phyloP scores from a whole-genome alignment of 805 yeast genomes.

The Candida railenensis region DNA sequence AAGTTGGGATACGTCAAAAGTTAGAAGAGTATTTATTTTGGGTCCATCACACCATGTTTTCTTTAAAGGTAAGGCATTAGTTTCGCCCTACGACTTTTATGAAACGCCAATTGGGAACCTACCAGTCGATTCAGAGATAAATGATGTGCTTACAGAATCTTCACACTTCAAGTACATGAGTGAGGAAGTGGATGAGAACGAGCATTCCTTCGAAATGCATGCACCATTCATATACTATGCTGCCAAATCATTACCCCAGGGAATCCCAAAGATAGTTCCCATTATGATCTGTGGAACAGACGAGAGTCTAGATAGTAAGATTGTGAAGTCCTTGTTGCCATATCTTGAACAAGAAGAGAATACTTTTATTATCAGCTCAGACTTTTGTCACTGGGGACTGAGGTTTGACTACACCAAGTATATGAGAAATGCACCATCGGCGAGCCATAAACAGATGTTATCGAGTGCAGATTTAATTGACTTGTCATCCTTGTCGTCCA shows the following conservation, averaged over 20 bases:
- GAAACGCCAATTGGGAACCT: slow-evolving; percentile 84
- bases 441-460: slow-evolving; percentile 14
- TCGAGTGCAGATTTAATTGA: slow-evolving; percentile 18
- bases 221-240: slow-evolving; percentile 66
- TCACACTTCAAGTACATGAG: slow-evolving; percentile 56
- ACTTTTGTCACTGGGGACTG: slow-evolving; percentile 90
- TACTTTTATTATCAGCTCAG: slow-evolving; percentile 81
- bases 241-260: slow-evolving; percentile 30
- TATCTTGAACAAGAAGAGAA: slow-evolving; percentile 53
- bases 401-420: slow-evolving; percentile 45
- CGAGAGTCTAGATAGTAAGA: slow-evolving; percentile 36
- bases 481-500: slow-evolving; percentile 4
- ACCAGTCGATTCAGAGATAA: slow-evolving; percentile 56
- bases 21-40: slow-evolving; percentile 68
- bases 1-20: slow-evolving; percentile 59
- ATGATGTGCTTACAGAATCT: slow-evolving; percentile 28
- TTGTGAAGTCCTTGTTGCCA: slow-evolving; percentile 51
- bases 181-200: slow-evolving; percentile 66
- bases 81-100: slow-evolving; percentile 53
- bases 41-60: slow-evolving; percentile 95
- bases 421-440: slow-evolving; percentile 8
- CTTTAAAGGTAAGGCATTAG: slow-evolving; percentile 57
- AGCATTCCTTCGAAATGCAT: slow-evolving; percentile 95
- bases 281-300: slow-evolving; percentile 71
- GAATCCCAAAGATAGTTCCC: slow-evolving; percentile 64